Conservation (phyloP, 1,284 basidiomycete genomes). For the Naganishia sp. region DNA sequence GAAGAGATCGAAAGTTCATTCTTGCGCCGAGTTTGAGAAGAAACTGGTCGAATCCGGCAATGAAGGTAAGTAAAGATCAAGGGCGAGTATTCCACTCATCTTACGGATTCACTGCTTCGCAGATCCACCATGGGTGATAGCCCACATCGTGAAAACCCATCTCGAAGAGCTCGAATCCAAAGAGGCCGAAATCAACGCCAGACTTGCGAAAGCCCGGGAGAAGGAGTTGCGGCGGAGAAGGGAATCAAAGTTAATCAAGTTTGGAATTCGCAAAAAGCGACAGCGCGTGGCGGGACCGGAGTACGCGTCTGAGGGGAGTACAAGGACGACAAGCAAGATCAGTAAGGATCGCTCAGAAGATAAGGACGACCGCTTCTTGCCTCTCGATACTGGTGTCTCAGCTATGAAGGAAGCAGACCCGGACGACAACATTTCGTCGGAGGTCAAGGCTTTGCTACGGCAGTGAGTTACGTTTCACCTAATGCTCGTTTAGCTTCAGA, state of each 20-base stretch:
- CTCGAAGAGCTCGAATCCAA: constrained; percentile 66
- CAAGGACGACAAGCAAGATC: neutral
- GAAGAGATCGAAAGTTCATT: constrained; percentile 39
- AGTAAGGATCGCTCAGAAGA: constrained; percentile 45
- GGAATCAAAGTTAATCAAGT: constrained; percentile 4
- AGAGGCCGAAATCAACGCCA: constrained; percentile 65
- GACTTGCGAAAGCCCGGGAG: constrained; percentile 64
- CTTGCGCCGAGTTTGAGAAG: constrained; percentile 40
- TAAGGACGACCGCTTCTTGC: constrained; percentile 61
- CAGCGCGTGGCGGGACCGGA: constrained; percentile 36
- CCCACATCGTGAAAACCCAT: constrained; percentile 68
- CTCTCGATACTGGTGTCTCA: constrained; percentile 55
- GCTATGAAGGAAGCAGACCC: constrained; percentile 51
- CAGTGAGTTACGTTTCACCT: constrained; percentile 59
- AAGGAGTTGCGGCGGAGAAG: constrained; percentile 61
- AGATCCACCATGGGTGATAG: constrained; percentile 79
- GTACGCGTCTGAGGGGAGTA: constrained; percentile 14
- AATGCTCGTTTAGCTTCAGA: neutral
- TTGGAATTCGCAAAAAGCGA: constrained; percentile 12
- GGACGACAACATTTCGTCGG: constrained; percentile 60
- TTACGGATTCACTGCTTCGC: constrained; percentile 4
- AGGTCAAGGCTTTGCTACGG: constrained; percentile 75
- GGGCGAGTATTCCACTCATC: too few species aligned
- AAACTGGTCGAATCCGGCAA: constrained; percentile 44
- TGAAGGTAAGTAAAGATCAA: constrained; percentile 38